Conservation (phyloP, 177 flowering plant species). For the Vitis hybrid region DNA sequence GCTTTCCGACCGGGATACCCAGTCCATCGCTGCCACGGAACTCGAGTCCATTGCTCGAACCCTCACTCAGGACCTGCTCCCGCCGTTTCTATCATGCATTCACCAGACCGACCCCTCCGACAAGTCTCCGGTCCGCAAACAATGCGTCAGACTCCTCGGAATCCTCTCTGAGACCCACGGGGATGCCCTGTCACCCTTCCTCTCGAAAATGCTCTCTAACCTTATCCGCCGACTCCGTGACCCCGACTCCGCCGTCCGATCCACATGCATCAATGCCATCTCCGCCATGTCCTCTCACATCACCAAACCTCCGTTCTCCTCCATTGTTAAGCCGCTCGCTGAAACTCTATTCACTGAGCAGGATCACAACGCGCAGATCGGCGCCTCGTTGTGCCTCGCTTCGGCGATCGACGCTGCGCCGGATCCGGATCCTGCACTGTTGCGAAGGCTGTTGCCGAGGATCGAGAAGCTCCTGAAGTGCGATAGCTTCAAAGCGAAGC, state of each 20-base stretch:
- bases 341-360: constrained; percentile 77
- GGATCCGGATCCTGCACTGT: constrained; percentile 47
- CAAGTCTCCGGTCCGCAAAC: constrained; percentile 61
- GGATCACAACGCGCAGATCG: constrained; percentile 61
- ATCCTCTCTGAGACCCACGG: constrained; percentile 47
- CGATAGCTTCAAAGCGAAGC: constrained; percentile 70
- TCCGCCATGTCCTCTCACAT: constrained; percentile 38
- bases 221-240: constrained; percentile 73
- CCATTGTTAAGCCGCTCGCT: constrained; percentile 56
- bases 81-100: constrained; percentile 68
- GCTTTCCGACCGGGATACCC: constrained; percentile 85
- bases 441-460: constrained; percentile 53
- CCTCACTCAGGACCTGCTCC: constrained; percentile 39
- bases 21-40: constrained; percentile 58
- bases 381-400: constrained; percentile 72
- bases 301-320: constrained; percentile 42
- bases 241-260: constrained; percentile 62
- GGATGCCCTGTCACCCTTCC: constrained; percentile 45
- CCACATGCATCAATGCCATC: constrained; percentile 59
- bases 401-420: constrained; percentile 62
- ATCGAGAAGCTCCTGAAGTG: constrained; percentile 60
- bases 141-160: constrained; percentile 60
- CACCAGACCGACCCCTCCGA: constrained; percentile 64
- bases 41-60: constrained; percentile 60
- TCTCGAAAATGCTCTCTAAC: constrained; percentile 55